Percentiles rank a stretch among this genome's conserved stretches.
Conservation (phyloP, 2,329 filamentous ascomycete species). For the Tolypocladium sp. region DNA sequence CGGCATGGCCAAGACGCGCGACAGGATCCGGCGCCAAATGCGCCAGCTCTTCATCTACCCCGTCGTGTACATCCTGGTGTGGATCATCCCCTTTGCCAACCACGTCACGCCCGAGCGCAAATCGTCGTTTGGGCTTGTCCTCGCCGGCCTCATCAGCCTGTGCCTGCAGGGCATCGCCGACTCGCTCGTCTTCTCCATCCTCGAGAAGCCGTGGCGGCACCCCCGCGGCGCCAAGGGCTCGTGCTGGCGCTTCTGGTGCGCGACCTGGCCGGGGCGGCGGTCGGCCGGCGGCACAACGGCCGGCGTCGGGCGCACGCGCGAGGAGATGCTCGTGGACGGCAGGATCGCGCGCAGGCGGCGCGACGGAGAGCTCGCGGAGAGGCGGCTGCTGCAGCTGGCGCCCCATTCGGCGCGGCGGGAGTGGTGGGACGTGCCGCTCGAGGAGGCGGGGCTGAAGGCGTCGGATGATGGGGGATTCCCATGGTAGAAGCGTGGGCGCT, state of each 20-base stretch:
- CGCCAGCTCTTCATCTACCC: constrained; percentile 71
- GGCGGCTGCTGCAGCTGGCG: constrained; percentile 14
- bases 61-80: constrained; percentile 60
- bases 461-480: background rate
- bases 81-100: constrained; percentile 60
- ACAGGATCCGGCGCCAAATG: constrained; percentile 57
- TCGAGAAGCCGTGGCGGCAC: constrained; percentile 60
- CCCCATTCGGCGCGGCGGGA: constrained; percentile 9
- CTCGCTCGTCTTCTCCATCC: constrained; percentile 55
- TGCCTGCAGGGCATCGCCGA: constrained; percentile 60
- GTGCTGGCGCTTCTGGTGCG: background rate
- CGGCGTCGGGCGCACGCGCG: constrained; percentile 34
- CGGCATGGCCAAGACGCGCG: constrained; percentile 30
- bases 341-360: constrained; percentile 36
- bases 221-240: constrained; percentile 3
- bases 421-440: constrained; percentile 20
- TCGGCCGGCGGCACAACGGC: constrained; percentile 6
- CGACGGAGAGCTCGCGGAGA: constrained; percentile 34
- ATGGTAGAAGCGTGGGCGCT: background rate
- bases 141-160: constrained; percentile 48
- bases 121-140: constrained; percentile 46
- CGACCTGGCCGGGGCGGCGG: background rate
- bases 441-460: background rate
- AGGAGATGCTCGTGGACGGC: constrained; percentile 44
- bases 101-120: constrained; percentile 39